Conservation (phyloP, 257 asterid genomes). For the Prunella vulgaris region DNA sequence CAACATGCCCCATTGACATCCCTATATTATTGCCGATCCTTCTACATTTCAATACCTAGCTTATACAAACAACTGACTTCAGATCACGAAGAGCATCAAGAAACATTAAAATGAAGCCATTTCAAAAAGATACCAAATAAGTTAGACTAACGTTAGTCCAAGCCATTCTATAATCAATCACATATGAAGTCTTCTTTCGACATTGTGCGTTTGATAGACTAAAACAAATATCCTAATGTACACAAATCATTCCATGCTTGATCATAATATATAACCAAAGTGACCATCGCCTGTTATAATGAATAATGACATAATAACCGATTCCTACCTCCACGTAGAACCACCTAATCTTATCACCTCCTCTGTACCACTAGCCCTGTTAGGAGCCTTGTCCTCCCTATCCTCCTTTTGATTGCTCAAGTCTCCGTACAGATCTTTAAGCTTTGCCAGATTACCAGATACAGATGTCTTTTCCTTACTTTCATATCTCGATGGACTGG, state of each 20-base stretch:
- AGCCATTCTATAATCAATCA: background rate
- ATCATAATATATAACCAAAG: background rate
- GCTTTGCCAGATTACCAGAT: conserved; percentile 90
- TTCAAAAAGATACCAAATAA: background rate
- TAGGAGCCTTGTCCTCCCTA: conserved; percentile 38
- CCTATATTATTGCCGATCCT: too few species aligned
- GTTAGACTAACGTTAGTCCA: background rate
- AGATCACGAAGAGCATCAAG: background rate
- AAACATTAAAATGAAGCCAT: background rate
- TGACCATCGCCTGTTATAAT: background rate
- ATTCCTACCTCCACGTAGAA: conserved; percentile 71
- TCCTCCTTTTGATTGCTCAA: conserved; percentile 57
- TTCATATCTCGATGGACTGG: conserved; percentile 41
- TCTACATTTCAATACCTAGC: too few species aligned
- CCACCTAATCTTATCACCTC: conserved; percentile 96
- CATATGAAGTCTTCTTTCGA: conserved; percentile 7
- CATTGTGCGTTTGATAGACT: background rate
- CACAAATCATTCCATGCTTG: conserved; percentile 7
- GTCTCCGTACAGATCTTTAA: conserved; percentile 84
- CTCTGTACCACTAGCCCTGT: conserved; percentile 59
- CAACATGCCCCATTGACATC: too few species aligned
- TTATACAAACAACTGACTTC: background rate
- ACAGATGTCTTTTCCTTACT: conserved; percentile 50
- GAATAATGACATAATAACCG: background rate
- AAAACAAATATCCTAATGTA: conserved; percentile 14